Percentiles rank a stretch among this genome's conserved stretches.
These are phyloP conservation scores for Lycium barbarum DNA, from an alignment of 257 asterid species.

Conservation along the genomic window DNA sequence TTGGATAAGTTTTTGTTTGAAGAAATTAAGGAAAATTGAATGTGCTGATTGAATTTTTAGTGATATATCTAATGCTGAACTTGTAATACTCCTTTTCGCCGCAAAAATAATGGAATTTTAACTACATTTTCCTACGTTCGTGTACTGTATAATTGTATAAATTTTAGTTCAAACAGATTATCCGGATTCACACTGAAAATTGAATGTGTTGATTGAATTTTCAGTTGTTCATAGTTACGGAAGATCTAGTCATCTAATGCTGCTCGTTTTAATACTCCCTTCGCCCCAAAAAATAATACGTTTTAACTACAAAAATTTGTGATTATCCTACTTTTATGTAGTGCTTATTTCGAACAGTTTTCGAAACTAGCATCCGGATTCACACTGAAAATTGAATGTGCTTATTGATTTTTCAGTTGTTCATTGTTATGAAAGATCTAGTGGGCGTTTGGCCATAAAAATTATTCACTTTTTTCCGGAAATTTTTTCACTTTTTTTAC, in stretches of 20 bases:
- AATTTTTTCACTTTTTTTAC: too few relatives aligned
- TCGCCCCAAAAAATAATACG: too few relatives aligned
- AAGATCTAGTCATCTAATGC: not conserved
- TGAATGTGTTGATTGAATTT: not conserved
- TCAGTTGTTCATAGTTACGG: not conserved
- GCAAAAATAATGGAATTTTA: not conserved
- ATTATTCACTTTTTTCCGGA: too few relatives aligned
- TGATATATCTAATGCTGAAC: too few relatives aligned
- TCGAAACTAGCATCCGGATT: not conserved
- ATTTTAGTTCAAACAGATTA: not conserved
- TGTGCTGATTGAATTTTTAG: not conserved
- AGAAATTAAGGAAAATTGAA: too few relatives aligned
- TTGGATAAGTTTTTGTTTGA: too few relatives aligned
- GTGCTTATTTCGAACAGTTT: not conserved
- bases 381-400: not conserved
- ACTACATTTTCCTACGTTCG: not conserved
- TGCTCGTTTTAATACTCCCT: not conserved
- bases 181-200: not conserved
- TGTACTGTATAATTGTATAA: not conserved
- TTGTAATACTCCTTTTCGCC: too few relatives aligned
- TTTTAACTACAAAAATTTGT: not conserved
- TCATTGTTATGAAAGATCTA: too few relatives aligned
- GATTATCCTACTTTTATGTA: not conserved
- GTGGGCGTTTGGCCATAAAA: too few relatives aligned
- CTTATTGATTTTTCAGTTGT: not conserved